A percentile compares a stretch with the other conserved stretches of the same genome.
phyloP scores from a whole-genome alignment of 345 rosid genomes.

The Hibiscus syriacus region DNA sequence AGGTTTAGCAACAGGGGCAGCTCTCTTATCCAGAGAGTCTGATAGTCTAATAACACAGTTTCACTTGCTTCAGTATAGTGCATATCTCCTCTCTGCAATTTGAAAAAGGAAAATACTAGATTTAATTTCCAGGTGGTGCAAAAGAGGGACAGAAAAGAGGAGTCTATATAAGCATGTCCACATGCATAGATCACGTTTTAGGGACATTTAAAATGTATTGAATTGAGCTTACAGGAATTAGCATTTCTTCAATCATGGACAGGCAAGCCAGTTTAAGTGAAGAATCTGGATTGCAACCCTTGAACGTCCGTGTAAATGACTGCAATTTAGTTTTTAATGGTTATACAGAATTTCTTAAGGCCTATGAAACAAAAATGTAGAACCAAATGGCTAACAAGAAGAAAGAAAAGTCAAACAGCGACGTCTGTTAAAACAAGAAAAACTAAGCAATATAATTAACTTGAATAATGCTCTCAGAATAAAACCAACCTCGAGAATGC shows the following conservation, averaged over 20 bases:
- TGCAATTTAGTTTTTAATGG: constrained; percentile 25
- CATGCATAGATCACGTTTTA: not conserved
- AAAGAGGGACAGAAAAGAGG: not conserved
- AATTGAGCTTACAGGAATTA: constrained; percentile 58
- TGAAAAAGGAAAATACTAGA: not conserved
- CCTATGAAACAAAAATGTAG: not conserved
- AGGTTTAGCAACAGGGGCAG: constrained; percentile 54
- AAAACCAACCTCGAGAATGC: constrained; percentile 64
- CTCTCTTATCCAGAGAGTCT: constrained; percentile 61
- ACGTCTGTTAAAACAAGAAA: not conserved
- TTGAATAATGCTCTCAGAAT: not conserved
- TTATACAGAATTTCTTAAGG: not conserved
- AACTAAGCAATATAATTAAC: not conserved
- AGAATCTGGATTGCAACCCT: constrained; percentile 55
- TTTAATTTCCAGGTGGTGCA: not conserved
- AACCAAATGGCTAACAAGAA: constrained; percentile 1
- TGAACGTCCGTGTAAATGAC: constrained; percentile 76
- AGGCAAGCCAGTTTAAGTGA: constrained; percentile 58
- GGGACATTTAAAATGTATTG: not conserved
- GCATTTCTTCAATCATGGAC: constrained; percentile 48
- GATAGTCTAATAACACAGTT: constrained; percentile 38
- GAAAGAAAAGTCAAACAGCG: not conserved
- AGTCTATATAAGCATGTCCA: not conserved
- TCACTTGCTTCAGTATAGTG: constrained; percentile 32
- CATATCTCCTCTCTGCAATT: constrained; percentile 38